phyloP scores from a whole-genome alignment of 306 rosid genomes.

The Potentilla sterilis region DNA sequence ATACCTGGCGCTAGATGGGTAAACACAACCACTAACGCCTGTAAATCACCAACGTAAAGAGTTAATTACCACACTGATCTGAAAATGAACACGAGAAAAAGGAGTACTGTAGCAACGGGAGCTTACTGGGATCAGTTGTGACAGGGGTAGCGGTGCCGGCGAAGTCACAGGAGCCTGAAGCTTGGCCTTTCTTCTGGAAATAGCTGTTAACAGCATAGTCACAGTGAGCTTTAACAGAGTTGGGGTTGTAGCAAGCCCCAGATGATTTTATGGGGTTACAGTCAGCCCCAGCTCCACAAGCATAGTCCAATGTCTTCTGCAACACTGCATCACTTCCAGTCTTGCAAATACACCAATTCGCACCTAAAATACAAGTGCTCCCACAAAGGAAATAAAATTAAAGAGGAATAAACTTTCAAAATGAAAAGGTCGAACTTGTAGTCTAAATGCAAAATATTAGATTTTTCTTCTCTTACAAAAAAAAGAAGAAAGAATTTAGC shows the following conservation, averaged over 20 bases:
- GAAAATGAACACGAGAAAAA: background rate
- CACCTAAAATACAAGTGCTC: conserved; percentile 37
- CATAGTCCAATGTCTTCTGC: conserved; percentile 75
- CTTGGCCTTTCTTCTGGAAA: conserved; percentile 73
- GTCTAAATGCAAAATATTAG: background rate
- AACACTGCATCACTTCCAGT: conserved; percentile 51
- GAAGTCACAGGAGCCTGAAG: conserved; percentile 69
- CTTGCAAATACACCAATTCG: conserved; percentile 77
- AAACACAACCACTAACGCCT: conserved; percentile 66
- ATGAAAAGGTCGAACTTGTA: background rate
- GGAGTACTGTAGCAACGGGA: background rate
- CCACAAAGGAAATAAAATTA: conserved; percentile 1
- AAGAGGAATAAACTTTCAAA: background rate
- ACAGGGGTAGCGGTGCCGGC: conserved; percentile 50
- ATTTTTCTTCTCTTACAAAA: background rate
- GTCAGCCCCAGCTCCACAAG: conserved; percentile 94
- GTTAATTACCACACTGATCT: background rate
- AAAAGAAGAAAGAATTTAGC: background rate
- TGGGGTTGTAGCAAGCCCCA: conserved; percentile 62
- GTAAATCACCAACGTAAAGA: conserved; percentile 23
- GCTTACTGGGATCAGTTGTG: conserved; percentile 70
- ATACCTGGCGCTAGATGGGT: conserved; percentile 81
- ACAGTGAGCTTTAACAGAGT: conserved; percentile 70
- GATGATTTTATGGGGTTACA: conserved; percentile 53
- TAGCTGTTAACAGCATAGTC: conserved; percentile 79